Percentiles rank a stretch among this genome's conserved stretches.
phyloP scores from a whole-genome alignment of 345 rosid species.

The Hibiscus tridactylites region DNA sequence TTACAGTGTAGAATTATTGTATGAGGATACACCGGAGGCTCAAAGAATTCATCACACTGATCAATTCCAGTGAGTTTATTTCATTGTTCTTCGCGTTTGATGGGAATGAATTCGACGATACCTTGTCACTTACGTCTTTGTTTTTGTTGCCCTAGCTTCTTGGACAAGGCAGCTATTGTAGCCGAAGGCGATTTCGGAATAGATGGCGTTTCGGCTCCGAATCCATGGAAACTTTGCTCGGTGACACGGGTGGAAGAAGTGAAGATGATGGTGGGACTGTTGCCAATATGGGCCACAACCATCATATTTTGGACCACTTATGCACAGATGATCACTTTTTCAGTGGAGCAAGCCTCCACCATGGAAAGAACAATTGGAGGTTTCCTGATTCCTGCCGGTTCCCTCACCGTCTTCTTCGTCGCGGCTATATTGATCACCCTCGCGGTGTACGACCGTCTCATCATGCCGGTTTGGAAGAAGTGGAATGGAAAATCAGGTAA shows the following conservation, averaged over 20 bases:
- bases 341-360: slow-evolving; percentile 64
- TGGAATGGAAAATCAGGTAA: slow-evolving; percentile 36
- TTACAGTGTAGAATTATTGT: not conserved
- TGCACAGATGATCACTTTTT: slow-evolving; percentile 67
- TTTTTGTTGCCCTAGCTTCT: slow-evolving; percentile 15
- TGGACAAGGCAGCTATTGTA: slow-evolving; percentile 54
- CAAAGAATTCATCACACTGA: slow-evolving; percentile 46
- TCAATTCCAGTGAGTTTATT: slow-evolving; percentile 26
- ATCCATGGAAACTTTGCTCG: slow-evolving; percentile 46
- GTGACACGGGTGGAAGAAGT: slow-evolving; percentile 58
- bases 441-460: slow-evolving; percentile 43
- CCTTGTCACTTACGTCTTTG: no score
- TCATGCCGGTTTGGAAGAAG: slow-evolving; percentile 47
- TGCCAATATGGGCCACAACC: slow-evolving; percentile 63
- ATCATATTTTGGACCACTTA: slow-evolving; percentile 50
- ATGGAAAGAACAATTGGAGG: slow-evolving; percentile 44
- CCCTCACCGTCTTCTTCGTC: slow-evolving; percentile 50
- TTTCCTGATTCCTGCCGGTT: slow-evolving; percentile 61
- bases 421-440: slow-evolving; percentile 40
- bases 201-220: not conserved
- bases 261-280: slow-evolving; percentile 41
- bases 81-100: no score
- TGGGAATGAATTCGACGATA: no score
- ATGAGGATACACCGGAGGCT: slow-evolving; percentile 40
- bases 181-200: slow-evolving; percentile 37